phyloP scores from a whole-genome alignment of 2,329 filamentous ascomycete species.

The Lasiodiplodia sp. region DNA sequence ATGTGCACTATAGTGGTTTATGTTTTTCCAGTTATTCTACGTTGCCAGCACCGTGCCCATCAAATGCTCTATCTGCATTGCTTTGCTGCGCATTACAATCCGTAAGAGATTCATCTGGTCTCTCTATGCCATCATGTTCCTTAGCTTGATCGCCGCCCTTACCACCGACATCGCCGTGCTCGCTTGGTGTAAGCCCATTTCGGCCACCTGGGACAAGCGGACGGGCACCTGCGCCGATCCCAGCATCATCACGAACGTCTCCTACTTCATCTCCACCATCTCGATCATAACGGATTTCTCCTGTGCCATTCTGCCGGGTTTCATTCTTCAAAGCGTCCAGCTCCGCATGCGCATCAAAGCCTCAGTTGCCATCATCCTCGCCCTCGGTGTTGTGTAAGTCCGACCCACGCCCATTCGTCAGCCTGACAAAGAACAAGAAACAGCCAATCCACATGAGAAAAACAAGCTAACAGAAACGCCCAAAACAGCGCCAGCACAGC shows the following conservation, averaged over 20 bases:
- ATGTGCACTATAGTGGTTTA: not conserved
- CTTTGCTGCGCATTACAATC: constrained; percentile 13
- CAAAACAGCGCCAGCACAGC: constrained; percentile 44
- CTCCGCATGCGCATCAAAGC: constrained; percentile 54
- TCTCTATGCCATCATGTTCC: not conserved
- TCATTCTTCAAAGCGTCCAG: constrained; percentile 51
- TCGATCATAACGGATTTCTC: constrained; percentile 43
- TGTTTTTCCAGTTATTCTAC: constrained; percentile 8
- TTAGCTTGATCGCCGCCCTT: not conserved
- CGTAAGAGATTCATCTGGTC: not conserved
- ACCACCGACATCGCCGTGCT: constrained; percentile 11
- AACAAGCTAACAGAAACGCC: constrained; percentile 7
- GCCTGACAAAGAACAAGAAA: no score
- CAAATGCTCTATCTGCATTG: constrained; percentile 19
- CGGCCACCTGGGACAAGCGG: constrained; percentile 27
- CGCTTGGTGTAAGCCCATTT: constrained; percentile 24
- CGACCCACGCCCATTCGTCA: no score
- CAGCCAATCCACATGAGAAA: not conserved
- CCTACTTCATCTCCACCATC: constrained; percentile 45
- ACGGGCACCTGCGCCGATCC: not conserved
- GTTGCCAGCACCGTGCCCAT: constrained; percentile 6
- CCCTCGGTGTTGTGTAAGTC: constrained; percentile 52
- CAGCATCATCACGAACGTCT: constrained; percentile 38
- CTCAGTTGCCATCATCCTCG: constrained; percentile 54
- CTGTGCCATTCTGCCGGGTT: constrained; percentile 43